phyloP scores from a whole-genome alignment of 2,329 filamentous ascomycete species.

The Paecilomyces sp. region DNA sequence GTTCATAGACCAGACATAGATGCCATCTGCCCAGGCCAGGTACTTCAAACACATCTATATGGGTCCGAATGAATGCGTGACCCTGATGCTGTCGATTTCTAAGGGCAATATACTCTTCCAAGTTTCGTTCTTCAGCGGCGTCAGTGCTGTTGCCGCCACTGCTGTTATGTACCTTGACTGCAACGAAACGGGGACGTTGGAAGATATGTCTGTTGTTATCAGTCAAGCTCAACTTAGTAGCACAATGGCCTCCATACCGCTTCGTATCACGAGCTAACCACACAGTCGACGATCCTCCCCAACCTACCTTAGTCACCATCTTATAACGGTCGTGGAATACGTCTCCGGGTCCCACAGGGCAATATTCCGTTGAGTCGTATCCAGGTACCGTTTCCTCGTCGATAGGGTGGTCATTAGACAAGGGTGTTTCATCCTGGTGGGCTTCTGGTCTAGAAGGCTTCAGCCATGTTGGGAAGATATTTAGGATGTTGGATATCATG shows the following conservation, averaged over 20 bases:
- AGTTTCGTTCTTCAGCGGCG: conserved; percentile 13
- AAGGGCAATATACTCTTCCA: conserved; percentile 21
- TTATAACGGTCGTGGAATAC: background rate
- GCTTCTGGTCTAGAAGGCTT: background rate
- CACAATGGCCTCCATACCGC: background rate
- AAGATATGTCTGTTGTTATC: background rate
- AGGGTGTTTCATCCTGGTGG: background rate
- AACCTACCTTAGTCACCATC: background rate
- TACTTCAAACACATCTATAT: conserved; percentile 18
- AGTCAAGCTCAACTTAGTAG: background rate
- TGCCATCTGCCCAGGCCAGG: conserved; percentile 15
- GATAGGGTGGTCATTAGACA: conserved; percentile 12
- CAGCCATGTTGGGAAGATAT: background rate
- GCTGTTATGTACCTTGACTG: background rate
- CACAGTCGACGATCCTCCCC: background rate
- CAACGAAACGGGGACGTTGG: background rate
- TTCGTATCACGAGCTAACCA: background rate
- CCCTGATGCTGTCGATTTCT: conserved; percentile 19
- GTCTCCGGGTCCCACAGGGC: background rate
- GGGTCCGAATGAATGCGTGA: conserved; percentile 15
- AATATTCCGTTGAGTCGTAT: background rate
- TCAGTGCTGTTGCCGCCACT: background rate
- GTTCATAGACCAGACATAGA: conserved; percentile 23
- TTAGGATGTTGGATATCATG: background rate
- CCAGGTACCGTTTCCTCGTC: conserved; percentile 31